These are phyloP conservation scores for Scutellaria baicalensis DNA, from an alignment of 257 asterid species.

Conservation along the genomic window DNA sequence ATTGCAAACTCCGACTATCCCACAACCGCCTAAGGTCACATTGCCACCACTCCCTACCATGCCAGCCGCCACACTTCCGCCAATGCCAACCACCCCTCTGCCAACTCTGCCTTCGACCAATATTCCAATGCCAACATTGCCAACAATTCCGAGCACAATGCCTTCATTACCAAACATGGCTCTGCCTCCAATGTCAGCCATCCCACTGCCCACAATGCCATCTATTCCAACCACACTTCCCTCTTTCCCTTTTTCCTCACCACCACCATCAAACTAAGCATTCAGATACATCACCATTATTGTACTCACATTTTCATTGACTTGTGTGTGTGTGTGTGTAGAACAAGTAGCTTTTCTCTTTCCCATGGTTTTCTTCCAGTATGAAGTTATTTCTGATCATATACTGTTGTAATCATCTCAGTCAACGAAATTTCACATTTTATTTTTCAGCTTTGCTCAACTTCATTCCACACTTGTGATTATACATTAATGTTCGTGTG, in stretches of 20 bases:
- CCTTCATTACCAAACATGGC: slow-evolving; percentile 15
- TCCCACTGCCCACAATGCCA: slow-evolving; percentile 27
- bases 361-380: not conserved
- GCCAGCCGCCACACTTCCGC: not conserved
- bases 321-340: not conserved
- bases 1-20: slow-evolving; percentile 21
- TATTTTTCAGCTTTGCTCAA: not conserved
- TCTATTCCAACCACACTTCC: slow-evolving; percentile 22
- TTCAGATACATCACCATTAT: not conserved
- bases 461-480: not conserved
- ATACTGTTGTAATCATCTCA: not conserved
- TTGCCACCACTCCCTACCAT: slow-evolving; percentile 15
- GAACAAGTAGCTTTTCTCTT: not conserved
- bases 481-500: not conserved
- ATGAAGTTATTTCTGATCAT: not conserved
- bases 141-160: not conserved
- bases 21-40: slow-evolving; percentile 18
- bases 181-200: slow-evolving; percentile 18
- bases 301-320: not conserved
- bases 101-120: not conserved
- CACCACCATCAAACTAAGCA: slow-evolving; percentile 27
- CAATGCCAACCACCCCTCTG: not conserved
- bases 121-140: slow-evolving; percentile 12
- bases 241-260: slow-evolving; percentile 26
- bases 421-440: not conserved